Base-by-base conservation (phyloP, 1,139 yeast species). In the Candida albicans region DNA sequence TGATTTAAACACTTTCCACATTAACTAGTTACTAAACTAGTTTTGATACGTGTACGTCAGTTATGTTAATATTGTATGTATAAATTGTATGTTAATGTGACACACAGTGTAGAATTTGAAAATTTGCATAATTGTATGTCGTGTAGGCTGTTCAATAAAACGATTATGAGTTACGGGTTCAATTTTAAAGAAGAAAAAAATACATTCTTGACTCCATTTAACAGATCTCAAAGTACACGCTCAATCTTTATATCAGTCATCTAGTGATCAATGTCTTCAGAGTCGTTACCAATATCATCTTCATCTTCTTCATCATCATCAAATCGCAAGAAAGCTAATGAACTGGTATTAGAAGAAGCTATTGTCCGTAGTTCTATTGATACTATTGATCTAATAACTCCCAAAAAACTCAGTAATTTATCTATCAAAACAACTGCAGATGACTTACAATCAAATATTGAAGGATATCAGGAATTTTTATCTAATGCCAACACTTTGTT, bases 1-100 rank as follows among this genome's bases (percentile, higher is more conserved):
- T 48, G 81, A 79, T 52, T 65, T 77, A 57, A 45, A 49, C 37
- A 57, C 58, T 13, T 64, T 55, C 28, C 22, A 18, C 22, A 18
- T 25, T 27, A 27, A 40, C 51, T 39, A 37, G n/a, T 24, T 34
- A 18, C 26, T 22, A 11, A 22, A 11, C 10, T 25, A 18, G 24
- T 25, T 34, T 33, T 14, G 10, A 14, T 33, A 3, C n/a, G 29
- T 9, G 29, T 27, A 18, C 22, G 22, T 18, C 22, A 18, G 22
- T 18, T 18, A 18, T 5, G 22, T 18, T 18, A 18, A 5, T 5
- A 18, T 18, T 18, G 22, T 18, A 18, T 4, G 5, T 18, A 4
- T 18, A 18, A 5, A 5, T 18, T 18, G 3, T 18, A 18, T 18
- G 22, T 18, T 18, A 3, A 5, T 18, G 22, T 18, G 3, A 5